These are phyloP conservation scores for Aspergillus candidus DNA, from an alignment of 2,329 filamentous ascomycete genomes.

Conservation along the genomic window DNA sequence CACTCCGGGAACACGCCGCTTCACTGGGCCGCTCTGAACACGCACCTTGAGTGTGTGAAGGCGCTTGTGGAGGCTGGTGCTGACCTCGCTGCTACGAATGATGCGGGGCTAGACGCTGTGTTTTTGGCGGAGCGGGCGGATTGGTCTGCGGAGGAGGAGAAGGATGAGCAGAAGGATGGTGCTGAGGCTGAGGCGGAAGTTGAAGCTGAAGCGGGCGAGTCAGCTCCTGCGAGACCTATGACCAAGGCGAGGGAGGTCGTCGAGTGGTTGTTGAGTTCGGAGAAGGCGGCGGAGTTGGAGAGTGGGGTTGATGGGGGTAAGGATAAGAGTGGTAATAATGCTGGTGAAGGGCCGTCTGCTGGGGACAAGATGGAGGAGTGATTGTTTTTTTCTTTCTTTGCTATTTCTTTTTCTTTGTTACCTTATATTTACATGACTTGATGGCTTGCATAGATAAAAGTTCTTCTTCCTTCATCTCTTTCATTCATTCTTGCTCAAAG, in stretches of 20 bases:
- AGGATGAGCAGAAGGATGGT: conserved; percentile 14
- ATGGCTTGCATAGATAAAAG: conserved; percentile 11
- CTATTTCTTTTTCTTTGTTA: conserved; percentile 3
- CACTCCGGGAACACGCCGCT: conserved; percentile 81
- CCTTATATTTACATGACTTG: background rate
- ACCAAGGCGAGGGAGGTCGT: conserved; percentile 36
- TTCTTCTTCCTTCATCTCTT: conserved; percentile 4
- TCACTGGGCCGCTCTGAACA: conserved; percentile 90
- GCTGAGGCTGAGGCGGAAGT: conserved; percentile 19
- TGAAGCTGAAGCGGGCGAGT: conserved; percentile 13
- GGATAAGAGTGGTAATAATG: conserved; percentile 2
- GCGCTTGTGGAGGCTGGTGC: conserved; percentile 69
- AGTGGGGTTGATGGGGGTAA: conserved; percentile 16
- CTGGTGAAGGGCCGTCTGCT: conserved; percentile 9
- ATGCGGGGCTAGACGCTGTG: conserved; percentile 73
- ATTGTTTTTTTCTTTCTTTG: conserved; percentile 1
- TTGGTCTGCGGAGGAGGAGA: conserved; percentile 51
- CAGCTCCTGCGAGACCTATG: conserved; percentile 16
- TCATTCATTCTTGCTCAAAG: background rate
- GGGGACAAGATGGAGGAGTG: background rate
- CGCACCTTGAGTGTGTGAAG: conserved; percentile 75
- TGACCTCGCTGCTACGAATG: conserved; percentile 70
- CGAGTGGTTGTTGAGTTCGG: conserved; percentile 37
- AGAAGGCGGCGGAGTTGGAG: conserved; percentile 32
- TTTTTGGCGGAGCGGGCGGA: conserved; percentile 67